Evolutionary conservation across 441 rosid species (phyloP), one percentile per base, ranked within the genome.

Genomic region (Erodium moschatum): DNA sequence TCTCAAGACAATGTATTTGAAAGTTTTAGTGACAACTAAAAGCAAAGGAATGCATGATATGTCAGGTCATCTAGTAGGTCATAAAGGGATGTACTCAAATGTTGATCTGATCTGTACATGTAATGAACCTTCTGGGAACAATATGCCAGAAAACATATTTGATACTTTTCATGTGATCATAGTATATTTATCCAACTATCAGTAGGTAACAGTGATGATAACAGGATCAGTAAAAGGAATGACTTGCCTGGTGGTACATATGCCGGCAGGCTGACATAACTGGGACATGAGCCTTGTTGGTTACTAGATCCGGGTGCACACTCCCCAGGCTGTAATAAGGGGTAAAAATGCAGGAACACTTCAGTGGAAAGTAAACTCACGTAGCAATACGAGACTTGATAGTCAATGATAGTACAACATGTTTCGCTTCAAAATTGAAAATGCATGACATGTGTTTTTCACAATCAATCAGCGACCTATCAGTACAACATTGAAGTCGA

Each of bases 181-280:
- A 40, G 11, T 40, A 40, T 40, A 40, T 40, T 40, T 40, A 40
- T 40, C 44, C 8, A 5, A 40, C 44, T 40, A 7, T 40, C 11
- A 40, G 44, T 40, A 40, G 9, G 44, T 40, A 40, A 7, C 2
- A 40, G 12, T 40, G 44, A 40, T 40, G 44, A 40, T 40, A 40
- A 40, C 44, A 40, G 44, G 0, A 40, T 40, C 44, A 12, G 40
- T 40, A 12, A 21, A 38, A 18, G 62, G 74, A 29, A 29, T 3
- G 69, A 78, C 84, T 85, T 83, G 89, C 97, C 88, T 19, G 63
- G 19, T 33, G 95, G 76, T 5, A 66, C 78, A 71, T 75, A 81
- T 74, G 79, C 77, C 50, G 98, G 98, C 79, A 93, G 70, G 82
- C 96, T 85, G 69, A 90, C 82, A 73, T 86, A 90, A 70, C 81